Evolutionary conservation across 75 land plant genomes (phyloP).

Genomic region (Pseudotsuga menziesii): DNA sequence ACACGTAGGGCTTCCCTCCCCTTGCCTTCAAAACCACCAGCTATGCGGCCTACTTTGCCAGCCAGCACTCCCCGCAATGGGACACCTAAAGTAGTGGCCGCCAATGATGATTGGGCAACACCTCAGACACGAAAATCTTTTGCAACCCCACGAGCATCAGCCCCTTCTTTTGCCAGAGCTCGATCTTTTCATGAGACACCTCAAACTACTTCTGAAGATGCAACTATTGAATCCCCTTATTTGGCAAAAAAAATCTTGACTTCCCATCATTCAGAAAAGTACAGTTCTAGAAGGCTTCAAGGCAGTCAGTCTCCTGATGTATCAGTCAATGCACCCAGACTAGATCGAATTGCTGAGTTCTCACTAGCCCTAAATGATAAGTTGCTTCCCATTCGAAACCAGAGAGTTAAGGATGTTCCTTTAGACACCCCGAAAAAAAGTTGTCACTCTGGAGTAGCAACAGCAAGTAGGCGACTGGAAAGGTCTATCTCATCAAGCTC

Average conservation of each 20-base stretch:
- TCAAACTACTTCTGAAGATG: background rate
- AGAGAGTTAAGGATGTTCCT: constrained; percentile 12
- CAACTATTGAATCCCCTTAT: constrained; percentile 1
- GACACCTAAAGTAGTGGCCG: constrained; percentile 10
- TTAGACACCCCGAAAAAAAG: constrained; percentile 6
- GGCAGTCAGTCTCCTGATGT: constrained; percentile 64
- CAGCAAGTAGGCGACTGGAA: background rate
- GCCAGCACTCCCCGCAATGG: background rate
- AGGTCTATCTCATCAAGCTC: constrained; percentile 20
- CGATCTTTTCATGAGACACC: background rate
- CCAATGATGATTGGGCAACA: background rate
- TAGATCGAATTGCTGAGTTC: constrained; percentile 75
- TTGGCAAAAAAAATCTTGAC: background rate
- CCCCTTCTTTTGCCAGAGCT: constrained; percentile 3
- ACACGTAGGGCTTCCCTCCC: constrained; percentile 63
- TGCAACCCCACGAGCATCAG: constrained; percentile 1
- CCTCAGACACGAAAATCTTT: constrained; percentile 6
- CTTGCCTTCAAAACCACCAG: constrained; percentile 17
- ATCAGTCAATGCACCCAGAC: constrained; percentile 78
- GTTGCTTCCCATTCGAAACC: constrained; percentile 9
- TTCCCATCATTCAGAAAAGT: constrained; percentile 10
- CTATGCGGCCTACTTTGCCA: background rate
- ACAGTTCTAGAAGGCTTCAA: constrained; percentile 16
- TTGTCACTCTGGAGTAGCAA: background rate
- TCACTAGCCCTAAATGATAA: constrained; percentile 58